A percentile compares a stretch with the other conserved stretches of the same genome.
Evolutionary conservation across 305 asterid species (phyloP).

Genomic region (Nicotiana rustica): DNA sequence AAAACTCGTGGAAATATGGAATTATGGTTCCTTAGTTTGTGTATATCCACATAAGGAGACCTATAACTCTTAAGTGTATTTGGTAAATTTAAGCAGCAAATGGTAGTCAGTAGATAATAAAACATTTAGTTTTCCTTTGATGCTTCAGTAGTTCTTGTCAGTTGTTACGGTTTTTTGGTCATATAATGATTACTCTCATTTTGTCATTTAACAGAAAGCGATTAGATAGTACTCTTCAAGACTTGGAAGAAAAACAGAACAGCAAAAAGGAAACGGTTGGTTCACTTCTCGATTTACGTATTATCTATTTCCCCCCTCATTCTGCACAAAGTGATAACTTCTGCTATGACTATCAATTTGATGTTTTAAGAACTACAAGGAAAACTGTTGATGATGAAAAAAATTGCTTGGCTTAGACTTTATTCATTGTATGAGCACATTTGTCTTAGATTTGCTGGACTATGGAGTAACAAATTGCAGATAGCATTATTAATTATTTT

Average conservation of each 20-base stretch:
- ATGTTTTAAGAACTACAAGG: neutral
- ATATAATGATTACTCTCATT: neutral
- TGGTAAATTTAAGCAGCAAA: neutral
- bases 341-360: neutral
- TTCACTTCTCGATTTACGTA: slow-evolving; percentile 35
- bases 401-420: neutral
- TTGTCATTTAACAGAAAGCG: slow-evolving; percentile 71
- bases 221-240: slow-evolving; percentile 81
- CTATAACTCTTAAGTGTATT: neutral
- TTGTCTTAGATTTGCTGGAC: neutral
- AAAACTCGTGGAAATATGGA: no score
- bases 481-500: neutral
- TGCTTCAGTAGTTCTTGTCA: neutral
- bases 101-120: neutral
- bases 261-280: slow-evolving; percentile 95
- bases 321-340: no score
- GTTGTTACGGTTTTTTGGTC: slow-evolving; percentile 30
- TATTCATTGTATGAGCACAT: neutral
- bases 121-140: neutral
- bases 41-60: no score
- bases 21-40: no score
- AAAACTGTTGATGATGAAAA: neutral
- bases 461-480: neutral
- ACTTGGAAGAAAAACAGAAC: slow-evolving; percentile 89
- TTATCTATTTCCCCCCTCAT: no score